Evolutionary conservation across 2,329 filamentous ascomycete genomes (phyloP).

Genomic region (Ceratocystis eucalypticola): DNA sequence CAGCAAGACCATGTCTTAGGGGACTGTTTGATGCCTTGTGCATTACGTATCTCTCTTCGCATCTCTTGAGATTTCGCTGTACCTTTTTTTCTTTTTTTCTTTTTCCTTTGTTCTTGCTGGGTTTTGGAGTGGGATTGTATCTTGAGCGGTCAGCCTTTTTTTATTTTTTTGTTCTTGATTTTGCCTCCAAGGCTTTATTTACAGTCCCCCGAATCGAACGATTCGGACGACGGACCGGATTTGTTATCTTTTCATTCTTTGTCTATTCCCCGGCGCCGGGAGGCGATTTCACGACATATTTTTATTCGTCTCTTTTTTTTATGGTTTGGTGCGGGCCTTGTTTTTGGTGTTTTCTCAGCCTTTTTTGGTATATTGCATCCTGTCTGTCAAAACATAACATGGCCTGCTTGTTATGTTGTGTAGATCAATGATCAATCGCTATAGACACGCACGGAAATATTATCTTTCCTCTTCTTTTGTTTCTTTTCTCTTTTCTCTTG

Average conservation of each 20-base stretch:
- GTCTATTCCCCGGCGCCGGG: not conserved
- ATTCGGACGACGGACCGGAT: not conserved
- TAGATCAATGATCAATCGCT: no score
- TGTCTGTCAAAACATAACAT: not conserved
- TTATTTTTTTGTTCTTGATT: conserved; percentile 11
- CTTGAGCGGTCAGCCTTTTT: conserved; percentile 6
- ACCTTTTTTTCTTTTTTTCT: conserved; percentile 1
- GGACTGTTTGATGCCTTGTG: not conserved
- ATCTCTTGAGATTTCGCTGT: no score
- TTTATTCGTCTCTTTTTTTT: not conserved
- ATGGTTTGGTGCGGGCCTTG: not conserved
- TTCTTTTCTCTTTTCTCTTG: conserved; percentile 3
- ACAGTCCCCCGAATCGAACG: not conserved
- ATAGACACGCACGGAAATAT: not conserved
- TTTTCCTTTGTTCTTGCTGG: conserved; percentile 9
- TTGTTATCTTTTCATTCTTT: not conserved
- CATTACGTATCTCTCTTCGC: not conserved
- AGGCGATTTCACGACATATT: not conserved
- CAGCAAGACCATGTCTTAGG: conserved; percentile 2
- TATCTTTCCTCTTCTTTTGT: conserved; percentile 1
- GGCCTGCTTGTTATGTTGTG: not conserved
- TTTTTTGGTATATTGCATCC: not conserved
- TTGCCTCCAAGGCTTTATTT: not conserved
- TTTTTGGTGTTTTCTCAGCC: not conserved
- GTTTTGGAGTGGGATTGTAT: not conserved